A percentile compares a stretch with the other conserved stretches of the same genome.
phyloP scores from a whole-genome alignment of 2,329 filamentous ascomycete genomes.

The Phaeosphaeria sp. region DNA sequence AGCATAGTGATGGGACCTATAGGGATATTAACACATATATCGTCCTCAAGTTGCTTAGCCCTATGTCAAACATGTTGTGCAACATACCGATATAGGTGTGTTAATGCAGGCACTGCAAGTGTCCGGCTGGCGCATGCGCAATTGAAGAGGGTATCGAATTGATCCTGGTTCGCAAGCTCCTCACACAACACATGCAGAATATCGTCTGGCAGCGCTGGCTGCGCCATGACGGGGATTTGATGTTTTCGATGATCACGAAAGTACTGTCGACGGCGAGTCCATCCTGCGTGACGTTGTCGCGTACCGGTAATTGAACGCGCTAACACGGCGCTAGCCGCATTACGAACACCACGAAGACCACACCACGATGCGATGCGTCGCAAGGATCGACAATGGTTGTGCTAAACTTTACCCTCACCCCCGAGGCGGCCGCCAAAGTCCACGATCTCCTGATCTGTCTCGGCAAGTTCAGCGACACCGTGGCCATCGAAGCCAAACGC shows the following conservation, averaged over 20 bases:
- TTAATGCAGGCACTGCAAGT: conserved; percentile 66
- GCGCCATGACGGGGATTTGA: conserved; percentile 28
- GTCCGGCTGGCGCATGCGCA: conserved; percentile 63
- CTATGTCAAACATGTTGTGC: background rate
- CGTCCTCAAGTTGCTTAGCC: background rate
- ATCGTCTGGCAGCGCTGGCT: conserved; percentile 60
- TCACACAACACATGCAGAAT: conserved; percentile 67
- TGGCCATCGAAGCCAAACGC: conserved; percentile 74
- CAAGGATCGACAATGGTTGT: conserved; percentile 49
- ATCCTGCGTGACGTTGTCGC: conserved; percentile 12
- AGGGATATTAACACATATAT: background rate
- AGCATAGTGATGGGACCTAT: conserved; percentile 53
- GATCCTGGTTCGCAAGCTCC: conserved; percentile 62
- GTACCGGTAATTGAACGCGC: conserved; percentile 33
- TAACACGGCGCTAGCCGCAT: conserved; percentile 23
- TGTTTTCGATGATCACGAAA: background rate
- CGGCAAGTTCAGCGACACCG: conserved; percentile 79
- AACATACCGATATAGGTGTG: conserved; percentile 67
- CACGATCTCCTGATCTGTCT: conserved; percentile 78
- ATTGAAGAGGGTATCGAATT: conserved; percentile 67
- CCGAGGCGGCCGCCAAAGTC: conserved; percentile 73
- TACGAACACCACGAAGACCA: conserved; percentile 7
- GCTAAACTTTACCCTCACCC: conserved; percentile 74
- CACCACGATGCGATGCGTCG: conserved; percentile 14
- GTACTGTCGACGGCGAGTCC: background rate